Conservation (phyloP, 2,329 filamentous ascomycete species). For the Aureobasidium musti region DNA sequence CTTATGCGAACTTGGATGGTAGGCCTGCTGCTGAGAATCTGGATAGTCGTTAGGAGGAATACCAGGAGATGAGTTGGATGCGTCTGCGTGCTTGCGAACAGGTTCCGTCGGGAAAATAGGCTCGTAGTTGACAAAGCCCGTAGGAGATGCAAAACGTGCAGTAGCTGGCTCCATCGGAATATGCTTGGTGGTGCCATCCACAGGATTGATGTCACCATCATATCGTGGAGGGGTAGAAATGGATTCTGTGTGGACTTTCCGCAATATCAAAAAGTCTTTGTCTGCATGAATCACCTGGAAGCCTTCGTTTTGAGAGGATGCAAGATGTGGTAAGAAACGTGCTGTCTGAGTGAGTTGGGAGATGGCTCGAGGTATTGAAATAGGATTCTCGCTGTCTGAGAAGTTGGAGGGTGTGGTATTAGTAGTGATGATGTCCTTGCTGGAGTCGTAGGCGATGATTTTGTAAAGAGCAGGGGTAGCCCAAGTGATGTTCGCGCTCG, state of each 20-base stretch:
- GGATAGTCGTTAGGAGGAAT: not conserved
- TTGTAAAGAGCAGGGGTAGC: slow-evolving; percentile 56
- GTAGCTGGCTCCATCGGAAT: slow-evolving; percentile 42
- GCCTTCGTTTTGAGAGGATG: slow-evolving; percentile 59
- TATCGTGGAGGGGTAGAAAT: slow-evolving; percentile 26
- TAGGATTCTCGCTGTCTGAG: slow-evolving; percentile 51
- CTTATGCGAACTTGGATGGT: slow-evolving; percentile 36
- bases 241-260: slow-evolving; percentile 53
- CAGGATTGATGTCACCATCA: slow-evolving; percentile 54
- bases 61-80: not conserved
- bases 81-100: not conserved
- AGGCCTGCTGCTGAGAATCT: slow-evolving; percentile 50
- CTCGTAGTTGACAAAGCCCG: slow-evolving; percentile 66
- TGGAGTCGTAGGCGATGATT: slow-evolving; percentile 65
- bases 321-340: slow-evolving; percentile 66
- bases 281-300: slow-evolving; percentile 67
- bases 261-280: slow-evolving; percentile 66
- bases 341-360: slow-evolving; percentile 62
- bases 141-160: slow-evolving; percentile 64
- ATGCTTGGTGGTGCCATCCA: slow-evolving; percentile 47
- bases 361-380: slow-evolving; percentile 63
- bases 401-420: slow-evolving; percentile 61
- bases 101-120: slow-evolving; percentile 32
- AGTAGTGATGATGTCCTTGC: slow-evolving; percentile 58
- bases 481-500: slow-evolving; percentile 34